Conservation (phyloP, 805 yeast species). For the Wickerhamiella azyma region DNA sequence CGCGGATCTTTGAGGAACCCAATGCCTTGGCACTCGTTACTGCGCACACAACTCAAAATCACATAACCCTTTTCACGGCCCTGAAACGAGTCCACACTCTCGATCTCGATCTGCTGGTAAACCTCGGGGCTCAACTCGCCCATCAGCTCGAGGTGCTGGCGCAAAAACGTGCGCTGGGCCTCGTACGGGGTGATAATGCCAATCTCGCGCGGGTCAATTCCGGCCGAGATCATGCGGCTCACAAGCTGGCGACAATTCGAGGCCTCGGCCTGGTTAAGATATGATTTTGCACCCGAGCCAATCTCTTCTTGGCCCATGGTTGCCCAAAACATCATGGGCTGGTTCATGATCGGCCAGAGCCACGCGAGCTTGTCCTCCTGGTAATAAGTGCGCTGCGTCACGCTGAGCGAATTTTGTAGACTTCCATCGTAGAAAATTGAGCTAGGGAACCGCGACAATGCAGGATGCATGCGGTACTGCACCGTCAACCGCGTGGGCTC, state of each 20-base stretch:
- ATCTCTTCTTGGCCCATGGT: slow-evolving; percentile 82
- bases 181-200: slow-evolving; percentile 93
- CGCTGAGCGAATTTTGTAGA: slow-evolving; percentile 81
- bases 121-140: slow-evolving; percentile 52
- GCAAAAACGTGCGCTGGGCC: slow-evolving; percentile 76
- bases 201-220: slow-evolving; percentile 65
- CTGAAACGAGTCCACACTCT: slow-evolving; percentile 91
- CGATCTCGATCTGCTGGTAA: slow-evolving; percentile 67
- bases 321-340: slow-evolving; percentile 96
- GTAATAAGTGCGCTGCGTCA: slow-evolving; percentile 41
- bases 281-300: slow-evolving; percentile 68
- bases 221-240: slow-evolving; percentile 58
- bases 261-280: slow-evolving; percentile 76
- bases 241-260: slow-evolving; percentile 73
- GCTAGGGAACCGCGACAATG: slow-evolving; percentile 72
- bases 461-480: slow-evolving; percentile 92
- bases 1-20: slow-evolving; percentile 80
- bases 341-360: slow-evolving; percentile 66
- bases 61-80: slow-evolving; percentile 81
- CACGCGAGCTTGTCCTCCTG: slow-evolving; percentile 8
- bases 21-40: slow-evolving; percentile 57
- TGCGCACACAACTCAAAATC: slow-evolving; percentile 67
- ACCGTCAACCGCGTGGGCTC: slow-evolving; percentile 77
- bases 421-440: slow-evolving; percentile 89
- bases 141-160: slow-evolving; percentile 62